A percentile compares a stretch with the other conserved stretches of the same genome.
phyloP scores from a whole-genome alignment of 2,329 filamentous ascomycete genomes.

The Parastagonospora nodorum region DNA sequence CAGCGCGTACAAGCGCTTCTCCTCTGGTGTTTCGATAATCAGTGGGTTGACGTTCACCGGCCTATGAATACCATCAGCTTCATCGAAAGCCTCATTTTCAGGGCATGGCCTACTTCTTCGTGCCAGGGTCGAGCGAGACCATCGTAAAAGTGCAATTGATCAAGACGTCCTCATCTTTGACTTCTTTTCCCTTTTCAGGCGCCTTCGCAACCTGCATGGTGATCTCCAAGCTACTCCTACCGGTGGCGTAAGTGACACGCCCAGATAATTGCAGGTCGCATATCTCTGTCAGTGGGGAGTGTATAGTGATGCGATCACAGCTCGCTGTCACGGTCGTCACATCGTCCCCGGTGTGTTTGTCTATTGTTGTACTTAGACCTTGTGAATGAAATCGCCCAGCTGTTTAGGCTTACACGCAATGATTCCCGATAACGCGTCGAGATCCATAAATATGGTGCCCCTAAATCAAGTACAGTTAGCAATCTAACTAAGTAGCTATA shows the following conservation, averaged over 20 bases:
- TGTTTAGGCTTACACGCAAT: conserved; percentile 64
- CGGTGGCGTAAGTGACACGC: conserved; percentile 72
- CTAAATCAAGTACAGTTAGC: no score
- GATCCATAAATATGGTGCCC: conserved; percentile 79
- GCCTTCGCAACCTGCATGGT: conserved; percentile 75
- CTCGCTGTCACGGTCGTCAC: conserved; percentile 69
- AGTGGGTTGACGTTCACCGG: conserved; percentile 67
- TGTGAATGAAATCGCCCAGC: conserved; percentile 52
- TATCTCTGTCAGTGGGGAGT: conserved; percentile 74
- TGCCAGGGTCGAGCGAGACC: conserved; percentile 72
- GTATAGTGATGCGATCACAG: conserved; percentile 68
- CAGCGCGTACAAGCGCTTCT: conserved; percentile 65
- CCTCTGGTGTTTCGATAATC: conserved; percentile 66
- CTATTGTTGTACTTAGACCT: conserved; percentile 24
- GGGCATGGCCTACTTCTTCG: conserved; percentile 58
- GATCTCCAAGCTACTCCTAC: conserved; percentile 74
- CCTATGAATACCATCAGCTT: conserved; percentile 33
- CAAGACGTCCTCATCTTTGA: conserved; percentile 65
- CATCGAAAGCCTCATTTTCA: no score
- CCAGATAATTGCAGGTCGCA: conserved; percentile 77
- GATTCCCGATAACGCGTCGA: conserved; percentile 77
- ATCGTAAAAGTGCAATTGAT: conserved; percentile 79
- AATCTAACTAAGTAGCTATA: no score
- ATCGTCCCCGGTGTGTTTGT: conserved; percentile 70
- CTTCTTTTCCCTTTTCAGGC: conserved; percentile 61